phyloP scores from a whole-genome alignment of 305 asterid species.

The Fraxinus paxiana region DNA sequence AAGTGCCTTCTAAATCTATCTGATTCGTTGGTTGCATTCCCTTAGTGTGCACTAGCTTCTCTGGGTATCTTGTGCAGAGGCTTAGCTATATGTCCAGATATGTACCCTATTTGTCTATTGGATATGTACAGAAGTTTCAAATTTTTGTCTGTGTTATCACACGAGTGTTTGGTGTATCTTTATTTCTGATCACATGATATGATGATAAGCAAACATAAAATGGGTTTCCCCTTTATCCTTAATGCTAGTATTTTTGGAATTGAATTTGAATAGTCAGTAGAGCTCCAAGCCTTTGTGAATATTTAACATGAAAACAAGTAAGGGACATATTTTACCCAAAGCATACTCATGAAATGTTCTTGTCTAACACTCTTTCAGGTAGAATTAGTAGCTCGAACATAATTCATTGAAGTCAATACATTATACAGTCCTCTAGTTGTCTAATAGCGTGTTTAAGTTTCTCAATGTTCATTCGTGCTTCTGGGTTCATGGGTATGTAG shows the following conservation, averaged over 20 bases:
- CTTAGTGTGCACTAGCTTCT: not conserved
- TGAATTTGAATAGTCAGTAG: not conserved
- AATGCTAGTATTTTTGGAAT: not conserved
- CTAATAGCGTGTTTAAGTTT: not conserved
- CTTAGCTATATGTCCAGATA: not conserved
- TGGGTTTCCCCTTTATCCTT: not conserved
- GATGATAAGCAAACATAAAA: not conserved
- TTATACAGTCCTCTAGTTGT: not conserved
- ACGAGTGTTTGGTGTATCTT: not conserved
- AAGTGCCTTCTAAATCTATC: not conserved
- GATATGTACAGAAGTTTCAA: not conserved
- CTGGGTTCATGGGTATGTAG: not conserved
- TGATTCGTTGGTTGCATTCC: not conserved
- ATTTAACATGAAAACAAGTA: not conserved
- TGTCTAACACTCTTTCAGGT: not conserved
- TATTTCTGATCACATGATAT: not conserved
- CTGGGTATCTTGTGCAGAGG: not conserved
- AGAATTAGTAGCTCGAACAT: not conserved
- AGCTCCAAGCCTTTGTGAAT: not conserved
- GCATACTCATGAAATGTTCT: not conserved
- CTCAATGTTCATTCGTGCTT: not conserved
- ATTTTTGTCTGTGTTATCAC: not conserved
- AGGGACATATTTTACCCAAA: not conserved
- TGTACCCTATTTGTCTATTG: not conserved
- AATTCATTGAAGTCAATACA: not conserved